A percentile compares a stretch with the other conserved stretches of the same genome.
phyloP scores from a whole-genome alignment of 148 eudicot species.

The Spergularia marina region DNA sequence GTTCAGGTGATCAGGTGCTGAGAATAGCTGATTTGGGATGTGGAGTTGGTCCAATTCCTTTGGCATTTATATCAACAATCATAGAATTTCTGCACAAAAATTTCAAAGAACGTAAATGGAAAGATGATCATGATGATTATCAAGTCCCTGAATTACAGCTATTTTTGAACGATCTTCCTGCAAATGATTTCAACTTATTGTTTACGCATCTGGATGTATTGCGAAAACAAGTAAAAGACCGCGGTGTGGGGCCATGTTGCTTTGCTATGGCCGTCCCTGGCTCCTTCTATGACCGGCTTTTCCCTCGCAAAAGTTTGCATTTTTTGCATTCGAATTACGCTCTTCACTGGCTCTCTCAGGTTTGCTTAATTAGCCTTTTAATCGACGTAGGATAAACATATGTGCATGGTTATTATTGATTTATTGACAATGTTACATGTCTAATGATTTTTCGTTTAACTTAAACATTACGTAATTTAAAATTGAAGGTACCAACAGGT shows the following conservation, averaged over 20 bases:
- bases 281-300: constrained; percentile 37
- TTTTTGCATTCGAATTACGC: constrained; percentile 38
- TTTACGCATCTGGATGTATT: constrained; percentile 22
- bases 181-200: constrained; percentile 46
- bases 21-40: constrained; percentile 42
- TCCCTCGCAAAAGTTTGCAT: constrained; percentile 32
- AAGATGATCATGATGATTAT: constrained; percentile 15
- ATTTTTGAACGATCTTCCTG: constrained; percentile 47
- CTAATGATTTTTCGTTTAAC: no score
- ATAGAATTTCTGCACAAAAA: constrained; percentile 9
- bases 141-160: constrained; percentile 23
- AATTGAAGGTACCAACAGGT: not conserved
- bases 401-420: no score
- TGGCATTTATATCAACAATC: constrained; percentile 16
- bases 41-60: constrained; percentile 36
- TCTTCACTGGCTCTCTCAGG: constrained; percentile 50
- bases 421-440: no score
- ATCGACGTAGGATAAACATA: not conserved
- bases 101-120: constrained; percentile 18
- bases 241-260: constrained; percentile 10
- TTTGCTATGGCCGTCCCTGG: constrained; percentile 39
- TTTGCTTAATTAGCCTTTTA: not conserved
- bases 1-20: constrained; percentile 2
- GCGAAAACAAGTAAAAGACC: not conserved
- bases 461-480: no score